A percentile compares a stretch with the other conserved stretches of the same genome.
Conservation (phyloP, 2,329 filamentous ascomycete species). For the Endothia cerciana region DNA sequence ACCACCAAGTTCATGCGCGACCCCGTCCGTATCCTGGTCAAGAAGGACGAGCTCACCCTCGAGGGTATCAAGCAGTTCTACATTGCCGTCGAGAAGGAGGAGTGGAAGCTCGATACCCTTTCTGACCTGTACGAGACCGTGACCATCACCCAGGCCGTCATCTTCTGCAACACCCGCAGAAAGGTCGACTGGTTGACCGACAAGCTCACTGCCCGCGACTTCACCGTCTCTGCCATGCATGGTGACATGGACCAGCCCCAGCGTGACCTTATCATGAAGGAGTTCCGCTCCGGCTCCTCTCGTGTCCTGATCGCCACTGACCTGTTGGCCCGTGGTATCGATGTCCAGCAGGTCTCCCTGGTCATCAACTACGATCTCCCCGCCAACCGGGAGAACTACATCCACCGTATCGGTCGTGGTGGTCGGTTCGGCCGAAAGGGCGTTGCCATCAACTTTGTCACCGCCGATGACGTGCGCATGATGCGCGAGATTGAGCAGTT, state of each 20-base stretch:
- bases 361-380: conserved; percentile 99
- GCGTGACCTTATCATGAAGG: conserved; percentile 98
- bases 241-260: conserved; percentile 99
- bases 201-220: conserved; percentile 99
- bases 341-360: conserved; percentile 96
- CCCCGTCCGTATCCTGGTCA: conserved; percentile 92
- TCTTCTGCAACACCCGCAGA: conserved; percentile 98
- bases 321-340: conserved; percentile 97
- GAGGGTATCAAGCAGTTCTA: conserved; percentile 99
- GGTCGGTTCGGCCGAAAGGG: conserved; percentile 97
- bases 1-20: conserved; percentile 99
- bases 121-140: conserved; percentile 98
- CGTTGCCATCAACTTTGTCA: conserved; percentile 99
- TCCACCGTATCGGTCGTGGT: conserved; percentile 95
- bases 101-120: conserved; percentile 99
- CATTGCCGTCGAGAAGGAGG: conserved; percentile 98
- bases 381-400: conserved; percentile 99
- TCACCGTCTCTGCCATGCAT: conserved; percentile 98
- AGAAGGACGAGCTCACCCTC: conserved; percentile 97
- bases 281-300: conserved; percentile 95
- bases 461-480: conserved; percentile 96
- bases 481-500: conserved; percentile 84
- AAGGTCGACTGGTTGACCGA: conserved; percentile 99
- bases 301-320: conserved; percentile 96
- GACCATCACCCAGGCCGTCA: conserved; percentile 98